These are phyloP conservation scores for Blastobotrys aristatus DNA, from an alignment of 1,139 yeast species.

Conservation along the genomic window DNA sequence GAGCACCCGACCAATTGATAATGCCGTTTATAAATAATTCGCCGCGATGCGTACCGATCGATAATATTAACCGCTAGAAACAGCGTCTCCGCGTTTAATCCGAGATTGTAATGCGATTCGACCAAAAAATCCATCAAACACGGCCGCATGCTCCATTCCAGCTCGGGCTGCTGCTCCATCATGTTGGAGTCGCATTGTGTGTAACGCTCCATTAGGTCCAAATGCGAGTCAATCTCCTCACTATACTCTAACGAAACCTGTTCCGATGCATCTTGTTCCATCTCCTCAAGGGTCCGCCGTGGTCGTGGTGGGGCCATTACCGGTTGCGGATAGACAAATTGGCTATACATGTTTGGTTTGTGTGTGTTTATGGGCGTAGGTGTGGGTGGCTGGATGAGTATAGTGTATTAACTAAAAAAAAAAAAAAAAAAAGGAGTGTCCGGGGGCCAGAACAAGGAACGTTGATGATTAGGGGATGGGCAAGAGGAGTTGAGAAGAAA, in stretches of 20 bases:
- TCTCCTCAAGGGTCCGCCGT: slow-evolving; percentile 6
- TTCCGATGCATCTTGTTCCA: slow-evolving; percentile 9
- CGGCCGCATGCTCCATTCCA: slow-evolving; percentile 91
- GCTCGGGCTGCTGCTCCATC: slow-evolving; percentile 89
- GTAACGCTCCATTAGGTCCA: slow-evolving; percentile 9
- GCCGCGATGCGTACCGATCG: slow-evolving; percentile 85
- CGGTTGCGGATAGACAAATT: not conserved
- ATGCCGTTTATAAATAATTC: slow-evolving; percentile 88
- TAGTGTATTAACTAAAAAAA: not conserved
- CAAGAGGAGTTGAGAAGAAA: no score
- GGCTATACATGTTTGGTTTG: not conserved
- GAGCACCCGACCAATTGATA: slow-evolving; percentile 92
- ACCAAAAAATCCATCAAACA: slow-evolving; percentile 74
- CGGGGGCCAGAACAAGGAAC: not conserved
- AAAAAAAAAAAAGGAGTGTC: not conserved
- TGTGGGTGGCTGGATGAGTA: not conserved
- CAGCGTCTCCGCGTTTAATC: slow-evolving; percentile 71
- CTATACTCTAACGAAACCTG: slow-evolving; percentile 8
- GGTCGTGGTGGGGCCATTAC: not conserved
- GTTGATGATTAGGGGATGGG: no score
- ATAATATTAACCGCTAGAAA: slow-evolving; percentile 75
- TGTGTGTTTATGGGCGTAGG: no score
- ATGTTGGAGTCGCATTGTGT: slow-evolving; percentile 42
- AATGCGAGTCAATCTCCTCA: slow-evolving; percentile 5
- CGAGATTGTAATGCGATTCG: slow-evolving; percentile 75